Evolutionary conservation across 306 rosid species (phyloP), one percentile per base, ranked within the genome.

Genomic region (Psophocarpus tetragonolobus): DNA sequence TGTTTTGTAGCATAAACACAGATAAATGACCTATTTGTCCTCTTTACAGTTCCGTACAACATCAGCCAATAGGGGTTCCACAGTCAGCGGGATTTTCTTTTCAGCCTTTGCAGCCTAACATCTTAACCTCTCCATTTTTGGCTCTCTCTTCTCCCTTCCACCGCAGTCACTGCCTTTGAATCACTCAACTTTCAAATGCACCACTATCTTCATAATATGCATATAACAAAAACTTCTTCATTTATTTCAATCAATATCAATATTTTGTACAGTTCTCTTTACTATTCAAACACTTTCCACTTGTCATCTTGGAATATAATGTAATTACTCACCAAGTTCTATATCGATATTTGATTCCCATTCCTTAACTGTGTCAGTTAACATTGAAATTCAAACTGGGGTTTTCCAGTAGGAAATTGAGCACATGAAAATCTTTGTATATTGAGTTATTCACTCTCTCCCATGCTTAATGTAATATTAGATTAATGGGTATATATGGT

Each of bases 101-200:
- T 75, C 89, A 91, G 62, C 89, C 93, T 21, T 39, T 90, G 96
- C 97, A 90, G 91, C 89, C 90, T 75, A 88, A 87, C 92, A 75
- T 88, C 70, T 86, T 88, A 72, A 86, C 86, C 24, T 84, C 91
- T 54, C 90, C 90, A 73, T 87, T 88, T 71, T 86, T 87, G 86
- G 82, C 87, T 68, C 10, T 86, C 85, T 87, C 96, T 76, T 81
- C 97, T 44, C 82, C 92, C 23, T 90, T 41, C 86, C 88, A 85
- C 77, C 85, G 88, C 3, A 82, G 89, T 6, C 95, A 80, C 82
- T 92, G 89, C 87, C 91, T 80, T 50, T 88, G 84, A 87, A 57
- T 66, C 76, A 80, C 68, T 76, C 17, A 38, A 48, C 67, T 80
- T 66, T 76, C 77, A 66, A 17, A 57, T 36, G 50, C 36, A 15